Evolutionary conservation across 768 basidiomycete genomes (phyloP).

Genomic region (Phylloporus scabripes): DNA sequence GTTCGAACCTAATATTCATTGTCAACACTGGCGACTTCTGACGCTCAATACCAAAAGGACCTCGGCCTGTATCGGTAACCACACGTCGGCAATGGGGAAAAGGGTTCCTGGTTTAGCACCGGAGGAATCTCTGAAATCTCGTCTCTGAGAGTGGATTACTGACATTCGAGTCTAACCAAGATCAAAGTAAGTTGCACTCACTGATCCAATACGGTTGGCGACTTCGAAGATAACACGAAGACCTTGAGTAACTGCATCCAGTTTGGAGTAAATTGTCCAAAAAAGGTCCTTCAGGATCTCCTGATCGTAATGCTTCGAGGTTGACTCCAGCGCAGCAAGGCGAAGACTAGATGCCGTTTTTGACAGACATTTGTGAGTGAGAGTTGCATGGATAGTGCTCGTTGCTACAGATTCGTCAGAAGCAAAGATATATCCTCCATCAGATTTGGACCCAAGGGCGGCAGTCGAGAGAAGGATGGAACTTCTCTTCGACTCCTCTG

Average conservation of each 20-base stretch:
- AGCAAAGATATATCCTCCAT: constrained; percentile 50
- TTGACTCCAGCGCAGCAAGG: constrained; percentile 67
- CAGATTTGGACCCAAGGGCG: constrained; percentile 38
- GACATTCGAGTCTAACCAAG: background rate
- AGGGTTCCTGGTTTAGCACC: constrained; percentile 69
- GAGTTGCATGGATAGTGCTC: constrained; percentile 22
- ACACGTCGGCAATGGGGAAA: constrained; percentile 82
- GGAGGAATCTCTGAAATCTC: constrained; percentile 86
- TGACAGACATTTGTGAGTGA: constrained; percentile 17
- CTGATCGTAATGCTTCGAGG: constrained; percentile 68
- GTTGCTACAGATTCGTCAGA: constrained; percentile 16
- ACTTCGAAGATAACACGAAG: constrained; percentile 88
- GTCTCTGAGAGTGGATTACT: constrained; percentile 46
- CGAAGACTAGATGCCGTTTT: constrained; percentile 54
- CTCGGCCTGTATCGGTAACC: constrained; percentile 86
- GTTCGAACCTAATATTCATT: constrained; percentile 59
- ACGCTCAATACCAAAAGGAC: constrained; percentile 34
- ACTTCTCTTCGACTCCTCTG: constrained; percentile 64
- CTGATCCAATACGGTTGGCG: constrained; percentile 83
- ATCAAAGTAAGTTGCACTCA: constrained; percentile 38
- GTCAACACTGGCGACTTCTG: constrained; percentile 3
- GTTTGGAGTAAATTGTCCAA: constrained; percentile 95
- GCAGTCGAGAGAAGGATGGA: constrained; percentile 34
- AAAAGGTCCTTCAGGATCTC: constrained; percentile 89
- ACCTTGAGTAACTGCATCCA: constrained; percentile 91